These are phyloP conservation scores for Orychophragmus violaceus DNA, from an alignment of 345 rosid genomes.

Conservation along the genomic window DNA sequence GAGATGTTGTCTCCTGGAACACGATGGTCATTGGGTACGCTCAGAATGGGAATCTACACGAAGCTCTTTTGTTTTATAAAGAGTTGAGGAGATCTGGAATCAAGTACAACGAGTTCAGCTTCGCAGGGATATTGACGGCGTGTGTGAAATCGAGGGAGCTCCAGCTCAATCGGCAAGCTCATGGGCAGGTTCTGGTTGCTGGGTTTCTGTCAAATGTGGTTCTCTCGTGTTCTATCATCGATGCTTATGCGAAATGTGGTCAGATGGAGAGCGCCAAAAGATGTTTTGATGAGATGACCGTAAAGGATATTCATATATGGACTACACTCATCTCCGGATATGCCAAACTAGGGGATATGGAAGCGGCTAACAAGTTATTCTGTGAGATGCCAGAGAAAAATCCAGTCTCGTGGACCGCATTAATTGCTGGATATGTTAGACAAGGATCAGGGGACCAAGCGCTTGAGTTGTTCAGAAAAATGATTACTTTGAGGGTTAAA, in stretches of 20 bases:
- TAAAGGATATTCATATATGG: slow-evolving; percentile 63
- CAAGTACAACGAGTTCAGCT: slow-evolving; percentile 56
- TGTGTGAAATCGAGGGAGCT: slow-evolving; percentile 49
- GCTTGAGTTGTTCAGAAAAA: slow-evolving; percentile 43
- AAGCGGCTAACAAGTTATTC: slow-evolving; percentile 48
- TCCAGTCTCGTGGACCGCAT: slow-evolving; percentile 66
- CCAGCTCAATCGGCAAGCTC: slow-evolving; percentile 53
- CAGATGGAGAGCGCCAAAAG: slow-evolving; percentile 49
- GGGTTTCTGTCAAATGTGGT: slow-evolving; percentile 58
- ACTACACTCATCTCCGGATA: slow-evolving; percentile 70
- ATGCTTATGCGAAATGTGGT: slow-evolving; percentile 64
- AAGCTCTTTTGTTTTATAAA: slow-evolving; percentile 46
- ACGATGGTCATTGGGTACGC: slow-evolving; percentile 71
- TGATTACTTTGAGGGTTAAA: slow-evolving; percentile 41
- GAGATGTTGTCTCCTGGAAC: slow-evolving; percentile 75
- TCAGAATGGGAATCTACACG: slow-evolving; percentile 31
- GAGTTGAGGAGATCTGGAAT: slow-evolving; percentile 48
- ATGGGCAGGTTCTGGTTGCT: slow-evolving; percentile 63
- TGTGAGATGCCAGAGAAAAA: slow-evolving; percentile 59
- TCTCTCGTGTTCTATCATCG: slow-evolving; percentile 46
- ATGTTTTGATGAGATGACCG: slow-evolving; percentile 59
- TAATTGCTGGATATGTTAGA: slow-evolving; percentile 72
- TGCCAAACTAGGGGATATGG: slow-evolving; percentile 58
- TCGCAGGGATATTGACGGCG: slow-evolving; percentile 55
- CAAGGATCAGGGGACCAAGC: slow-evolving; percentile 46